Evolutionary conservation across 2,329 filamentous ascomycete species (phyloP).

Genomic region (Periconia sp.): DNA sequence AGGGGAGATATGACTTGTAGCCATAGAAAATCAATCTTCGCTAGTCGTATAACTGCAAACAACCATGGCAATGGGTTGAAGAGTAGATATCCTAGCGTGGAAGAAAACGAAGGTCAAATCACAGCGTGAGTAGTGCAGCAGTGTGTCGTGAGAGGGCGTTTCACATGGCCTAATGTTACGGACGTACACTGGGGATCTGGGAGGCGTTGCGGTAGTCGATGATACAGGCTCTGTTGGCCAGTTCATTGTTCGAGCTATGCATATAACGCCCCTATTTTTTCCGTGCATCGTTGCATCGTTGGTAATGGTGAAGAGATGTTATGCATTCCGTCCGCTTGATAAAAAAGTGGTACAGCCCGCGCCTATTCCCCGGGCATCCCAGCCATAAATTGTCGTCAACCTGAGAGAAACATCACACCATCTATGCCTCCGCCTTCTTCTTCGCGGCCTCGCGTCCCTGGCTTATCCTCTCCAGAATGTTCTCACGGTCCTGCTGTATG

Average conservation of each 20-base stretch:
- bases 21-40: constrained; percentile 71
- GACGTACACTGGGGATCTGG: constrained; percentile 15
- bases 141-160: constrained; percentile 22
- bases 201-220: constrained; percentile 10
- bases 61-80: constrained; percentile 71
- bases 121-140: background rate
- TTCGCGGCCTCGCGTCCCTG: constrained; percentile 73
- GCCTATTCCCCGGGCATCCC: constrained; percentile 34
- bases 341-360: constrained; percentile 33
- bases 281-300: constrained; percentile 36
- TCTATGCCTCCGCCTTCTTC: constrained; percentile 65
- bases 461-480: constrained; percentile 83
- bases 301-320: constrained; percentile 39
- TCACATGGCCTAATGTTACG: constrained; percentile 5
- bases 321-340: constrained; percentile 44
- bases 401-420: constrained; percentile 29
- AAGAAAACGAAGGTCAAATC: background rate
- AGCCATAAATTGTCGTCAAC: constrained; percentile 45
- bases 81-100: constrained; percentile 85
- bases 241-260: constrained; percentile 42
- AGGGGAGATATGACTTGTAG: constrained; percentile 65
- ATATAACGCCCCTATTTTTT: constrained; percentile 43
- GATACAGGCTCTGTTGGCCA: constrained; percentile 37
- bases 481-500: constrained; percentile 69
- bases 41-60: constrained; percentile 88